Base-by-base conservation (phyloP, 2,329 filamentous ascomycete species). In the Curvularia sp. region DNA sequence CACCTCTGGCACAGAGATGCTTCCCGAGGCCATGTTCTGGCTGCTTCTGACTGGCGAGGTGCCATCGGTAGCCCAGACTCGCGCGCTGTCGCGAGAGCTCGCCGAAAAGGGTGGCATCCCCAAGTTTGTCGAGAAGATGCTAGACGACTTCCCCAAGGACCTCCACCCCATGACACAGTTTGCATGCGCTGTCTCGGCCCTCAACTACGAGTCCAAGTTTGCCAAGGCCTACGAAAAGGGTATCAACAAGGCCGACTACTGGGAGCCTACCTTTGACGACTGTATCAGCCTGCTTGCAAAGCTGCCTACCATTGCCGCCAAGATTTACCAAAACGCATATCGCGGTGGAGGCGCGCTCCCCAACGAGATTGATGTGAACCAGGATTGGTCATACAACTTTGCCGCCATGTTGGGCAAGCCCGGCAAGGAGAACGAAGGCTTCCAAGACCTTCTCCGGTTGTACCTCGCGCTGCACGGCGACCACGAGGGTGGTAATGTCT, bases 11-110 rank as follows among this genome's bases (percentile, higher is more conserved):
- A 96, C 92, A 5, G 94, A 98, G 81, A 99, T 98, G 95, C 86
- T 98, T 12, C 95, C 95, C 47, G 95, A 99, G 80, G 89, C 94
- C 79, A 99, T 99, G 95, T 99, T 99, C 85, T 99, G 95, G 95
- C 87, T 98, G 41, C 87, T 99, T 49, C 84, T 99, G 69, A 99
- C 95, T 9, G 95, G 95, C 59, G 86, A 96, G 79, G 91, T 98
- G 21, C 95, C 95, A 23, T 91, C 90, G 1, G 89, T 88, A 21
- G 82, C 82, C 62, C 95, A 99, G 79, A 87, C 95, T 63, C 91
- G 94, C 71, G 83, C 81, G 43, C 88, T 99, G 70, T 96, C 92
- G 46, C 87, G 89, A 57, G 89, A 98, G 78, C 84, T 98, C 23
- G 95, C 95, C 50, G 89, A 93, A 77, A 89, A 97, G 81, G 90